Percentiles rank a stretch among this genome's conserved stretches.
phyloP scores from a whole-genome alignment of 495 filamentous ascomycete genomes.

The Daldinia decipiens region DNA sequence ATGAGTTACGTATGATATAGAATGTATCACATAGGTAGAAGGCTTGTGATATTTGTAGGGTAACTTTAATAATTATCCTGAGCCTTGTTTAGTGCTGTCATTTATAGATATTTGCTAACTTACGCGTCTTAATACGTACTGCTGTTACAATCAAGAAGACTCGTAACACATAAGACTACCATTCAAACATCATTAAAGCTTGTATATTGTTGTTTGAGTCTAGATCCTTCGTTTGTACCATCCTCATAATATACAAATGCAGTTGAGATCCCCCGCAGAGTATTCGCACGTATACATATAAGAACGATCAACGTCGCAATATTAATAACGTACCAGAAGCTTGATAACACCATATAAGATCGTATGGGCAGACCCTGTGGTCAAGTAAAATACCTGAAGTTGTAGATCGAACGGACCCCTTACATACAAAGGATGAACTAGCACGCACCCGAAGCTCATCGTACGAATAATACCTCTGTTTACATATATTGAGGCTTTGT shows the following conservation, averaged over 20 bases:
- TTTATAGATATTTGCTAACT: background rate
- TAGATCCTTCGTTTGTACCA: background rate
- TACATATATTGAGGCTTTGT: background rate
- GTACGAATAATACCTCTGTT: background rate
- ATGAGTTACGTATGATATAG: background rate
- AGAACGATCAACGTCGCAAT: background rate
- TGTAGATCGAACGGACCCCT: background rate
- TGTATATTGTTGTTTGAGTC: background rate
- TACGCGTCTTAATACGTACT: slow-evolving; percentile 4
- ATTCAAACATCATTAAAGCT: background rate
- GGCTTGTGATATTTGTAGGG: background rate
- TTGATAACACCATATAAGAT: background rate
- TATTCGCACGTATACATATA: background rate
- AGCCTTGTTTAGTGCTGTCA: background rate
- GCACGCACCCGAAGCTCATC: background rate
- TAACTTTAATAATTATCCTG: background rate
- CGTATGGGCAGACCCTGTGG: background rate
- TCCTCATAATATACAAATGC: background rate
- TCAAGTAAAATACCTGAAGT: background rate
- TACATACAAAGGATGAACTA: background rate
- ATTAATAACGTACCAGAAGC: background rate
- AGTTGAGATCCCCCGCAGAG: background rate
- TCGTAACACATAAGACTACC: background rate
- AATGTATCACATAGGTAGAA: background rate
- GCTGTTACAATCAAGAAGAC: background rate